These are phyloP conservation scores for Eucalyptus victrix DNA, from an alignment of 345 rosid genomes.

Conservation along the genomic window DNA sequence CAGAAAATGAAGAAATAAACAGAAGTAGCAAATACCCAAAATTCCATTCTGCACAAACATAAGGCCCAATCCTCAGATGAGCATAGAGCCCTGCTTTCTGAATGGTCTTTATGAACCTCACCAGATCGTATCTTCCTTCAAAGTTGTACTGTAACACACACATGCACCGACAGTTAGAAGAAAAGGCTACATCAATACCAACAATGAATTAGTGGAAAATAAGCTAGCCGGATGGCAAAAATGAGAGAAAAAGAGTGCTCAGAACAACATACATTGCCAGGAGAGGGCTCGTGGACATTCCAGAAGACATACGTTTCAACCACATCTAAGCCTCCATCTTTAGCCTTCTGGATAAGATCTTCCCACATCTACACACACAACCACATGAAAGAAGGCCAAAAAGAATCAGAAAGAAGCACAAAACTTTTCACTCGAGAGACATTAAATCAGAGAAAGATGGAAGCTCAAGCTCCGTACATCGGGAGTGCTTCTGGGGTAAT, in stretches of 20 bases:
- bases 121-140: conserved; percentile 93
- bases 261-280: conserved; percentile 58
- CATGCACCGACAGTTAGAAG: background rate
- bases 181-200: background rate
- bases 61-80: conserved; percentile 96
- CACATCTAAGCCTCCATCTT: conserved; percentile 92
- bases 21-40: conserved; percentile 51
- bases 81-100: conserved; percentile 91
- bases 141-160: conserved; percentile 49
- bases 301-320: conserved; percentile 97
- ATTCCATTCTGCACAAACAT: conserved; percentile 99
- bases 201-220: background rate
- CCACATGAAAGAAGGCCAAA: background rate
- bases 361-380: conserved; percentile 83
- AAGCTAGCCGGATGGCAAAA: background rate
- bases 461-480: conserved; percentile 23
- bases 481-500: conserved; percentile 92
- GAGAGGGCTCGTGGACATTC: conserved; percentile 98
- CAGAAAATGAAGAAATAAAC: background rate
- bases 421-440: background rate
- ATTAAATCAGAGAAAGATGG: background rate
- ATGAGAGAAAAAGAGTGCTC: background rate
- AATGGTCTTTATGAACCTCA: conserved; percentile 74
- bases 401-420: background rate
- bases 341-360: conserved; percentile 95